phyloP scores from a whole-genome alignment of 2,329 filamentous ascomycete genomes.

The Seiridium unicorne region DNA sequence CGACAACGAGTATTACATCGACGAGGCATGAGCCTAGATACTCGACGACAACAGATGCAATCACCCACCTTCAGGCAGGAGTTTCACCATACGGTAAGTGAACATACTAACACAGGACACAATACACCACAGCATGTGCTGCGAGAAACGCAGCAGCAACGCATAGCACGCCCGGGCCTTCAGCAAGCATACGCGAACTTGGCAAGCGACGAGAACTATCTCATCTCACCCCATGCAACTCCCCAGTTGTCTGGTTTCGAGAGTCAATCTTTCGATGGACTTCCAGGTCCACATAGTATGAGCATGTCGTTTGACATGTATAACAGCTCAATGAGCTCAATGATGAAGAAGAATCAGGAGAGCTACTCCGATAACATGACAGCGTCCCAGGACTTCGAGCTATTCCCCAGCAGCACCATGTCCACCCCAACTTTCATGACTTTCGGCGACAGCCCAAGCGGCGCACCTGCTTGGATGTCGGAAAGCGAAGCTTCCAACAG shows the following conservation, averaged over 20 bases:
- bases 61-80: conserved; percentile 40
- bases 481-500: conserved; percentile 45
- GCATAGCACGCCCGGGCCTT: conserved; percentile 75
- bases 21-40: conserved; percentile 83
- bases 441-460: conserved; percentile 45
- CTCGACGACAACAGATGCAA: conserved; percentile 56
- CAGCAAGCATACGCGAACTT: conserved; percentile 35
- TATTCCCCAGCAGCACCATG: conserved; percentile 45
- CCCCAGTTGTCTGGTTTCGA: conserved; percentile 54
- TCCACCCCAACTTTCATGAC: conserved; percentile 50
- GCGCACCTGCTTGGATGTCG: conserved; percentile 46
- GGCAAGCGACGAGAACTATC: conserved; percentile 50
- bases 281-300: conserved; percentile 26
- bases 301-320: conserved; percentile 47
- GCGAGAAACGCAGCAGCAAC: conserved; percentile 89
- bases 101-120: conserved; percentile 54
- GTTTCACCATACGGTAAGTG: conserved; percentile 49
- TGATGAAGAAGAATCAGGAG: conserved; percentile 47
- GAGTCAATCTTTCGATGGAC: conserved; percentile 40
- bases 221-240: conserved; percentile 55
- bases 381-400: conserved; percentile 46
- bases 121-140: conserved; percentile 72
- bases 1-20: conserved; percentile 58
- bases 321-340: conserved; percentile 38
- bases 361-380: conserved; percentile 39